A percentile compares a stretch with the other conserved stretches of the same genome.
Conservation (phyloP, 192 early-diverging fungal species). For the Podila clonocystis region DNA sequence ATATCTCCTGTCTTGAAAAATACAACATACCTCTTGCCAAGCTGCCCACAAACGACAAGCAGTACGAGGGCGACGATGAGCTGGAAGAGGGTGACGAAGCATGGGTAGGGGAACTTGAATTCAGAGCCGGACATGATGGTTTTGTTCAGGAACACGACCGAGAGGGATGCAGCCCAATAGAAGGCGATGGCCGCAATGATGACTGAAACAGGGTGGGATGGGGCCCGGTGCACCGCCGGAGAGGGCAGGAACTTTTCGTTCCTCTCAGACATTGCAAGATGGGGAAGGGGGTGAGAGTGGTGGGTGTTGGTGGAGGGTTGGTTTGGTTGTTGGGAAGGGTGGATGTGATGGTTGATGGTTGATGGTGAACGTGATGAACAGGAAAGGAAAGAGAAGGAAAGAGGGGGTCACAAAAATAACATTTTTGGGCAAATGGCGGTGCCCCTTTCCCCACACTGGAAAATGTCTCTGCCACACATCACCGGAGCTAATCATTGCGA, state of each 20-base stretch:
- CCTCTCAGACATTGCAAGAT: constrained; percentile 9
- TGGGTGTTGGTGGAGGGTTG: no score
- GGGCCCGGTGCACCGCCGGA: constrained; percentile 30
- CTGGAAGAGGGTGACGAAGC: constrained; percentile 76
- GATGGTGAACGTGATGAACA: not conserved
- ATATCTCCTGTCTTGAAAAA: not conserved
- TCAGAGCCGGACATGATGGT: constrained; percentile 67
- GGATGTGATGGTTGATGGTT: not conserved
- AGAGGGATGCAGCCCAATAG: constrained; percentile 68
- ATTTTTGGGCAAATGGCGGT: no score
- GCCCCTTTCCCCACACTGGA: no score
- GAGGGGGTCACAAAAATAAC: not conserved
- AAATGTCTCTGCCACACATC: no score
- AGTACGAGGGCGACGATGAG: constrained; percentile 65
- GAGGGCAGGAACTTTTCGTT: constrained; percentile 41
- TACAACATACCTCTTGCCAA: constrained; percentile 60
- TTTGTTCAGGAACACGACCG: constrained; percentile 77
- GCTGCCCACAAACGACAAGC: constrained; percentile 61
- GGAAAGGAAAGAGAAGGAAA: not conserved
- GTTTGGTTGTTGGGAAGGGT: not conserved
- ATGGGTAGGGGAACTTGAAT: constrained; percentile 71
- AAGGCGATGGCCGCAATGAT: constrained; percentile 66
- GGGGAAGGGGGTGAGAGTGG: no score
- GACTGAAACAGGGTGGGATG: constrained; percentile 40
- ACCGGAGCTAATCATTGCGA: no score